Evolutionary conservation across 2,329 filamentous ascomycete species (phyloP).

Genomic region (Venturia pyrina): DNA sequence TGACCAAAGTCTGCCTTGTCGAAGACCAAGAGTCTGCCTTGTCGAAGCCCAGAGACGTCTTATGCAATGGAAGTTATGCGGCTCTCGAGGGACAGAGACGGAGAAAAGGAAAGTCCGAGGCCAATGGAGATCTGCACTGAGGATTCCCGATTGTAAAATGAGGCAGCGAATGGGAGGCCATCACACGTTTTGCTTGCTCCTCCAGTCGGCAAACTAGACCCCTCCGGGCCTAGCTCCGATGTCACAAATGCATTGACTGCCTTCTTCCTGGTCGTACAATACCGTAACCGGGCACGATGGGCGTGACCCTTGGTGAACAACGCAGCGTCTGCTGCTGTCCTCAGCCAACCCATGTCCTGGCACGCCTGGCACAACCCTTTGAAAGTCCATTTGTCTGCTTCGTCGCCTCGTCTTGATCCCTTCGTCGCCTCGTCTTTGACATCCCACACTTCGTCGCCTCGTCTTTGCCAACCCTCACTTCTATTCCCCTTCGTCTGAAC

Average conservation of each 20-base stretch:
- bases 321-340: not conserved
- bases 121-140: not conserved
- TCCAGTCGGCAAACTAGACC: not conserved
- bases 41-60: no score
- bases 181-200: not conserved
- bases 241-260: not conserved
- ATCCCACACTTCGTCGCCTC: not conserved
- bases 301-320: conserved; percentile 1
- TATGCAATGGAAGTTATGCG: not conserved
- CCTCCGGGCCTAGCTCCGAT: not conserved
- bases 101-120: not conserved
- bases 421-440: not conserved
- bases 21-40: not conserved
- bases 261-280: not conserved
- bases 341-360: not conserved
- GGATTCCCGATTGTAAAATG: not conserved
- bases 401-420: not conserved
- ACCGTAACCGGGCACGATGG: not conserved
- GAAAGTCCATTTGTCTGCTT: conserved; percentile 1
- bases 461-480: not conserved
- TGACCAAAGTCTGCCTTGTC: not conserved
- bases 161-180: not conserved
- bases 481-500: not conserved
- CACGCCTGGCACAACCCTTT: not conserved
- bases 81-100: not conserved